These are phyloP conservation scores for Dichotomocladium elegans DNA, from an alignment of 371 early-diverging fungal species.

Conservation along the genomic window DNA sequence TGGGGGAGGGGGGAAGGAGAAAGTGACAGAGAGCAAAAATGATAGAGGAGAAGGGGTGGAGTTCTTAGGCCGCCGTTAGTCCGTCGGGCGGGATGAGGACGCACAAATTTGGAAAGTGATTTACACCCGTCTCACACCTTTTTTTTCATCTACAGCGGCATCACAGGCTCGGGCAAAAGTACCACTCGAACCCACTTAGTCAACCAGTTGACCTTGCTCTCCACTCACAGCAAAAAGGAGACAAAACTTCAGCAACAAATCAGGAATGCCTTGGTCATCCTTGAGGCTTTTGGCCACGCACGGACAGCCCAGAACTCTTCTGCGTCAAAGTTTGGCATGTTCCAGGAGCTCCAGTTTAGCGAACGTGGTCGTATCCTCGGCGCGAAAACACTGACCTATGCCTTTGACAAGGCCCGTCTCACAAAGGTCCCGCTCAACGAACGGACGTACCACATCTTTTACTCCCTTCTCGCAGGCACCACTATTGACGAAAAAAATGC, in stretches of 20 bases:
- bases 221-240: constrained; percentile 69
- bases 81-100: not conserved
- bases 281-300: constrained; percentile 80
- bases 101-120: not conserved
- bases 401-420: constrained; percentile 81
- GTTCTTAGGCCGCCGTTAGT: not conserved
- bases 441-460: constrained; percentile 88
- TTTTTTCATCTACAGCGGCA: constrained; percentile 56
- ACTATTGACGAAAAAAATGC: constrained; percentile 41
- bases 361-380: constrained; percentile 84
- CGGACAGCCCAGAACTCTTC: constrained; percentile 65
- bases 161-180: constrained; percentile 85
- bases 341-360: constrained; percentile 85
- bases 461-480: constrained; percentile 68
- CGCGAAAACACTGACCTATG: constrained; percentile 79
- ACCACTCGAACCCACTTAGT: constrained; percentile 62
- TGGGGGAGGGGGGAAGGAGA: not conserved
- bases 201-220: constrained; percentile 65
- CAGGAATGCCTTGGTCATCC: constrained; percentile 58
- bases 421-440: constrained; percentile 50
- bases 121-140: not conserved
- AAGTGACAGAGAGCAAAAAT: not conserved
- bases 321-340: constrained; percentile 75
- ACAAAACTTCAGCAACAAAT: constrained; percentile 69
- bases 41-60: not conserved